Conservation (phyloP, 2,329 filamentous ascomycete genomes). For the Hypoxylon rubiginosum region DNA sequence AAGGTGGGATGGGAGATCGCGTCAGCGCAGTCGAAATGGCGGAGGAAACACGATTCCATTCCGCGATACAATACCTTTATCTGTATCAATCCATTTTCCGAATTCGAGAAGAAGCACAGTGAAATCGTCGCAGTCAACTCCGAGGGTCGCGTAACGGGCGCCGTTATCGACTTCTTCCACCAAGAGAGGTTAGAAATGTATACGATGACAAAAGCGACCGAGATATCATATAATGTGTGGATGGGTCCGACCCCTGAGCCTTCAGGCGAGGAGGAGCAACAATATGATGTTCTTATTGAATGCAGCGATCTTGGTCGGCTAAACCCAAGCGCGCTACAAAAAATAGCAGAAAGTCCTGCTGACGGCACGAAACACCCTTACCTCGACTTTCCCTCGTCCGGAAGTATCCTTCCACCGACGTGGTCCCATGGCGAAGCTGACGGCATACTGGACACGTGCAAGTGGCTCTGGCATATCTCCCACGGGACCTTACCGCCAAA, state of each 20-base stretch:
- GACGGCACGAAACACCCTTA: conserved; percentile 57
- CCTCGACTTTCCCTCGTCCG: conserved; percentile 91
- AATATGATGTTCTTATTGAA: conserved; percentile 89
- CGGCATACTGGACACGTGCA: conserved; percentile 85
- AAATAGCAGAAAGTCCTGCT: conserved; percentile 70
- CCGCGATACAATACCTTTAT: conserved; percentile 90
- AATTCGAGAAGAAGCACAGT: conserved; percentile 78
- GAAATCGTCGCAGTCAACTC: conserved; percentile 83
- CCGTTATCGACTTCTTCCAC: conserved; percentile 88
- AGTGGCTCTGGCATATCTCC: conserved; percentile 88
- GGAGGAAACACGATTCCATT: conserved; percentile 71
- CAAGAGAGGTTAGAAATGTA: conserved; percentile 95
- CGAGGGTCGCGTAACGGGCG: conserved; percentile 77
- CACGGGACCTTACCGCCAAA: conserved; percentile 68
- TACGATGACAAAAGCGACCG: conserved; percentile 88
- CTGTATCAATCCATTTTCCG: conserved; percentile 71
- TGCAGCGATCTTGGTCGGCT: conserved; percentile 87
- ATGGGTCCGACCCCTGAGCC: conserved; percentile 87
- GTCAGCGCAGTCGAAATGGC: conserved; percentile 82
- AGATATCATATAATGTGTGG: conserved; percentile 92
- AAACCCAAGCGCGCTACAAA: conserved; percentile 74
- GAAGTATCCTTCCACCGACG: conserved; percentile 87
- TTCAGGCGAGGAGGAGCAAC: conserved; percentile 67
- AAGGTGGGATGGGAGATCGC: conserved; percentile 78
- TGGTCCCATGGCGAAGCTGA: conserved; percentile 88